These are phyloP conservation scores for Oryza rufipogon DNA, from an alignment of 176 grass and related monocot species.

Conservation along the genomic window DNA sequence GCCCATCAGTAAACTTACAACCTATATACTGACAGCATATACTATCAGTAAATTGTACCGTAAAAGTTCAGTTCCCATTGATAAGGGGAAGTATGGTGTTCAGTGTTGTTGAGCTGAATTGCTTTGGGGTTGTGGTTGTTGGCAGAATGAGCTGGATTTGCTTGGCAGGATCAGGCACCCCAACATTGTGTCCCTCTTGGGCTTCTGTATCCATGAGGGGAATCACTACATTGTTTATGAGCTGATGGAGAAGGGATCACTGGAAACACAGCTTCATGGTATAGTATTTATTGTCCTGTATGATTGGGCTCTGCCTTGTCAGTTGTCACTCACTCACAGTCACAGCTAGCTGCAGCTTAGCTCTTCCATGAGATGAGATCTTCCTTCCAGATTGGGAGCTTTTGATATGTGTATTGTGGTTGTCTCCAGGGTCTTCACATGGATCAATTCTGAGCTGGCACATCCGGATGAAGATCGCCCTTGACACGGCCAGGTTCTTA, in stretches of 20 bases:
- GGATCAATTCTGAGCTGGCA: constrained; percentile 88
- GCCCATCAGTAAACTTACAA: too few relatives aligned
- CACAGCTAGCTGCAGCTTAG: constrained; percentile 34
- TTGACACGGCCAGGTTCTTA: constrained; percentile 84
- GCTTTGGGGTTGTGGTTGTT: constrained; percentile 36
- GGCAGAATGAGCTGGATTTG: constrained; percentile 96
- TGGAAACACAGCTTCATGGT: constrained; percentile 94
- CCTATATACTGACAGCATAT: too few relatives aligned
- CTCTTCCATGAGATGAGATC: constrained; percentile 58
- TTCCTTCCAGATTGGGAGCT: constrained; percentile 45
- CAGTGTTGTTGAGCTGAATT: neutral
- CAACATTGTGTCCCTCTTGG: constrained; percentile 90
- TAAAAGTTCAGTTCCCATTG: too few relatives aligned
- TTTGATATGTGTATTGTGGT: constrained; percentile 46
- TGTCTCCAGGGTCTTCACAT: constrained; percentile 82
- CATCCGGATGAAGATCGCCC: constrained; percentile 91
- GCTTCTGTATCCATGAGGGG: constrained; percentile 78
- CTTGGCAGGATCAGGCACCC: constrained; percentile 91
- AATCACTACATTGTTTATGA: constrained; percentile 85
- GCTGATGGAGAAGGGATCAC: constrained; percentile 94
- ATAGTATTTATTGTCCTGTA: constrained; percentile 43
- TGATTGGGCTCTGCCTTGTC: constrained; percentile 36
- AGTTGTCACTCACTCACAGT: constrained; percentile 49
- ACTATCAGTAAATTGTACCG: too few relatives aligned
- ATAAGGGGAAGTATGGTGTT: neutral